phyloP scores from a whole-genome alignment of 257 asterid genomes.

The Nicotiana tomentosiformis region DNA sequence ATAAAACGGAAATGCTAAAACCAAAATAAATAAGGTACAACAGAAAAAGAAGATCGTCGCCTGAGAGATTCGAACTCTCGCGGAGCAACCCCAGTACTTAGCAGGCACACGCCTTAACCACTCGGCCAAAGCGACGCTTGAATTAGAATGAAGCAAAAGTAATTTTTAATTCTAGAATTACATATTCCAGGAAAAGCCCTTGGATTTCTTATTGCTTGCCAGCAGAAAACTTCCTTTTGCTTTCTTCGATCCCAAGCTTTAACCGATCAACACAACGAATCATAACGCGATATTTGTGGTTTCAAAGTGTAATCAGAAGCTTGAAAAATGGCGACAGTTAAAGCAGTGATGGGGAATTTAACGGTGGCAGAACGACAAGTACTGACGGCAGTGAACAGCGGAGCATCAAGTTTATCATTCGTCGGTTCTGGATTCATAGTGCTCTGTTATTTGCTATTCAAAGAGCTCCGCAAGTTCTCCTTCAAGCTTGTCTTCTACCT shows the following conservation, averaged over 20 bases:
- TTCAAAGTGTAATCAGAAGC: background rate
- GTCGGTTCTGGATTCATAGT: conserved; percentile 93
- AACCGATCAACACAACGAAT: background rate
- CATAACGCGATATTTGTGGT: background rate
- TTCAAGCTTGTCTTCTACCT: conserved; percentile 99
- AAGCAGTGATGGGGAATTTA: conserved; percentile 70
- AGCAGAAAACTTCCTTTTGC: background rate
- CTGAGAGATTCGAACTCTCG: conserved; percentile 99
- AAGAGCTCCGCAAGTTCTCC: conserved; percentile 92
- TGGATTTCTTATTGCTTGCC: background rate
- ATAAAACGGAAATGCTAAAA: too few species aligned
- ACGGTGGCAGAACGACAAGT: conserved; percentile 64
- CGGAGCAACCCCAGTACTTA: conserved; percentile 77
- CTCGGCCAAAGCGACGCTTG: conserved; percentile 64
- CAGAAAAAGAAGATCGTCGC: conserved; percentile 35
- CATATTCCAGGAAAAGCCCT: background rate
- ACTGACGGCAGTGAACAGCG: conserved; percentile 67
- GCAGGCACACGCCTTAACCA: conserved; percentile 69
- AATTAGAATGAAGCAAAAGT: too few species aligned
- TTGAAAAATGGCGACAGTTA: conserved; percentile 65
- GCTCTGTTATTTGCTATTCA: conserved; percentile 82
- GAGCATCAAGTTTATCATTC: conserved; percentile 80
- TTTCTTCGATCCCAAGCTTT: background rate
- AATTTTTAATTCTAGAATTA: too few species aligned
- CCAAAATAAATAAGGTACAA: too few species aligned